Percentiles rank a stretch among this genome's conserved stretches.
Evolutionary conservation across 768 basidiomycete species (phyloP).

Genomic region (Albatrellus ellisii): DNA sequence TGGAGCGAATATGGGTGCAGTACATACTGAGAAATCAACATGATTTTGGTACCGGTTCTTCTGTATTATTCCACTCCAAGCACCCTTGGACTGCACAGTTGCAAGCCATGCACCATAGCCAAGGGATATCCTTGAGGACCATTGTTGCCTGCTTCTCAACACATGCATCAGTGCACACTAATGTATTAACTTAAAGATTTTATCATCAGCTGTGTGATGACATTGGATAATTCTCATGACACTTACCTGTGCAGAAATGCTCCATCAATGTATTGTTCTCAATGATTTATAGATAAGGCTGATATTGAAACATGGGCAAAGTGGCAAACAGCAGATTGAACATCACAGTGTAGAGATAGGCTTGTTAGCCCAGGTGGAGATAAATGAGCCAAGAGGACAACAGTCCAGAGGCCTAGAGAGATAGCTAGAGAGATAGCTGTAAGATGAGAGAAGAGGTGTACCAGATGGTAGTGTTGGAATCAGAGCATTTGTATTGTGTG

Average conservation of each 20-base stretch:
- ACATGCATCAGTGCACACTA: conserved; percentile 39
- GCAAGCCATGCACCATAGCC: conserved; percentile 84
- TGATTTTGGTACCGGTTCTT: conserved; percentile 49
- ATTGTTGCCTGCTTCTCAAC: conserved; percentile 38
- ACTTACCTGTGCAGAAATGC: conserved; percentile 20
- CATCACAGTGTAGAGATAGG: too few relatives aligned
- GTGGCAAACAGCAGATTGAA: too few relatives aligned
- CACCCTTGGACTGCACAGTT: conserved; percentile 77
- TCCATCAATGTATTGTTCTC: conserved; percentile 14
- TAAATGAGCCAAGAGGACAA: too few relatives aligned
- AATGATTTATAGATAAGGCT: conserved; percentile 3
- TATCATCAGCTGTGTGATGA: conserved; percentile 7
- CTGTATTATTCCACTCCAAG: conserved; percentile 58
- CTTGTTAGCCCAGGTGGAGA: too few relatives aligned
- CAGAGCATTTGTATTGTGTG: too few relatives aligned
- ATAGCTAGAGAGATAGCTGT: too few relatives aligned
- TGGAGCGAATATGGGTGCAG: conserved; percentile 19
- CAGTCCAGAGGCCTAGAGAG: too few relatives aligned
- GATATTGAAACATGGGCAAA: too few relatives aligned
- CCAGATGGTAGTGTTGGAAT: too few relatives aligned
- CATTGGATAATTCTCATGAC: background rate
- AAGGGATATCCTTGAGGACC: conserved; percentile 69
- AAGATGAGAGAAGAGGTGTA: too few relatives aligned
- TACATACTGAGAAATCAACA: conserved; percentile 66
- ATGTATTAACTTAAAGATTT: conserved; percentile 35